Evolutionary conservation across 2,329 filamentous ascomycete species (phyloP).

Genomic region (Fusarium beomiforme): DNA sequence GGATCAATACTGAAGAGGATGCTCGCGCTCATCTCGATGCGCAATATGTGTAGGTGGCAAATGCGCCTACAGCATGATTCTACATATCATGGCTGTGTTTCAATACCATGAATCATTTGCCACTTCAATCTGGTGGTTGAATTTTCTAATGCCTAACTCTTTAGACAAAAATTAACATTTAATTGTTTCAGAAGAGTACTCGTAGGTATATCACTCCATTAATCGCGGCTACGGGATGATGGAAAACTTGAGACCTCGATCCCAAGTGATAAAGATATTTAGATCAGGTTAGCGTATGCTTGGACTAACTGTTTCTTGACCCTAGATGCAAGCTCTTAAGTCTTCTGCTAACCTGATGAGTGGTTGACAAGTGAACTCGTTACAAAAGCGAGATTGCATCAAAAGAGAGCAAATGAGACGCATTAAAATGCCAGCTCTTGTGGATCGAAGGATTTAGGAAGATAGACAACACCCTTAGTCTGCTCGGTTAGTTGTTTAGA

Average conservation of each 20-base stretch:
- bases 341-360: not conserved
- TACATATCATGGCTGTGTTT: not conserved
- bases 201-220: not conserved
- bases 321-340: no score
- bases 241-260: no score
- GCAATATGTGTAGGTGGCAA: not conserved
- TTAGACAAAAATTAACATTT: not conserved
- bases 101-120: not conserved
- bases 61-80: not conserved
- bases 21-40: not conserved
- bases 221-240: no score
- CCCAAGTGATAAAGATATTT: no score
- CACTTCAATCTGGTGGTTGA: not conserved
- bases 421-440: constrained; percentile 27
- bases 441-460: constrained; percentile 17
- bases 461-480: constrained; percentile 5
- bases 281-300: no score
- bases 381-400: constrained; percentile 27
- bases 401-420: constrained; percentile 22
- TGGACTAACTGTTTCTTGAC: no score
- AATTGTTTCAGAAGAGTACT: not conserved
- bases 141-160: not conserved
- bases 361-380: constrained; percentile 9
- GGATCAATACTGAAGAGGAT: not conserved
- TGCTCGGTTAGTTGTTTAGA: constrained; percentile 21